These are phyloP conservation scores for Sugiyamaella castrensis DNA, from an alignment of 1,139 yeast species.

Conservation along the genomic window DNA sequence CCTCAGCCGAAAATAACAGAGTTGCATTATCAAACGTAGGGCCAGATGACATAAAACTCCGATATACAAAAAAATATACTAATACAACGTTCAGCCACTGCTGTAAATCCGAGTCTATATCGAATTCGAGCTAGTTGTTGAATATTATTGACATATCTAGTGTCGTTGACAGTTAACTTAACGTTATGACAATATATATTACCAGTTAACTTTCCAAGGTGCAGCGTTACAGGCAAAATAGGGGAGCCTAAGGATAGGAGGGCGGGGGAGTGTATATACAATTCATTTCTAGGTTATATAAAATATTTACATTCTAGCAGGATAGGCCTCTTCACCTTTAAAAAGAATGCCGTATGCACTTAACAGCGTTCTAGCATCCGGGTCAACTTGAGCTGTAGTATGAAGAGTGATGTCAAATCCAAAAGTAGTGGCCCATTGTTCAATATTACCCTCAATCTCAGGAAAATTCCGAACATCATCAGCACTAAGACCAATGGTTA, in stretches of 20 bases:
- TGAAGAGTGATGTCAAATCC: conserved; percentile 85
- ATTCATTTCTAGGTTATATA: not conserved
- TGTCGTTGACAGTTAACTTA: no score
- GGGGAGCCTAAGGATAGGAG: not conserved
- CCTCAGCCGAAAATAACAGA: no score
- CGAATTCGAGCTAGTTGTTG: no score
- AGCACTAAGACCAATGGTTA: conserved; percentile 77
- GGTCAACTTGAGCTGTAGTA: conserved; percentile 87
- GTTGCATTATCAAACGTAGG: no score
- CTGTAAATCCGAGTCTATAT: no score
- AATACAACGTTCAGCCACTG: no score
- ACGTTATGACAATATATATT: no score
- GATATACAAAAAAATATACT: no score
- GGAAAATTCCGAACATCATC: conserved; percentile 84
- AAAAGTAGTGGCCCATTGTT: conserved; percentile 80
- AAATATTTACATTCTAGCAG: conserved; percentile 30
- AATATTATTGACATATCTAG: no score
- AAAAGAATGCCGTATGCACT: conserved; percentile 86
- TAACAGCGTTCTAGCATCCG: conserved; percentile 83
- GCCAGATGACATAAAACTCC: no score
- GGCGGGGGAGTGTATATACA: conserved; percentile 1
- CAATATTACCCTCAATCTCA: conserved; percentile 88
- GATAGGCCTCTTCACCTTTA: conserved; percentile 48
- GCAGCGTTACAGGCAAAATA: not conserved
- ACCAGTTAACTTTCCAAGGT: not conserved